Evolutionary conservation across 2,329 filamentous ascomycete species (phyloP).

Genomic region (Ilyonectria destructans): DNA sequence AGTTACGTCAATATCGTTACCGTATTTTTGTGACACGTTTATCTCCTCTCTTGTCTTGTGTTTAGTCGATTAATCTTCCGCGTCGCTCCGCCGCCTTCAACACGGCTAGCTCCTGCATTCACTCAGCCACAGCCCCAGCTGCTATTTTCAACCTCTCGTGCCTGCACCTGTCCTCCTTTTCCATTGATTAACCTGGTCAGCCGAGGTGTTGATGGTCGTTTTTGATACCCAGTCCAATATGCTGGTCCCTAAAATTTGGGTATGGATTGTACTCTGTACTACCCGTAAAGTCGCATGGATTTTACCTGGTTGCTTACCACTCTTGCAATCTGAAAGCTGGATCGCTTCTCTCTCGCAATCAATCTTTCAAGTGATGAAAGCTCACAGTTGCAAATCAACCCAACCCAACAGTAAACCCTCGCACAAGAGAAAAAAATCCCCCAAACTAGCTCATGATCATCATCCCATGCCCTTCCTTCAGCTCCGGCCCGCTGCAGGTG

Average conservation of each 20-base stretch:
- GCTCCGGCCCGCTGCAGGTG: neutral
- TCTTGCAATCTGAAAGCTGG: neutral
- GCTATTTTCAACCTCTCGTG: constrained; percentile 42
- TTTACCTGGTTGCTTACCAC: neutral
- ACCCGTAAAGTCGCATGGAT: neutral
- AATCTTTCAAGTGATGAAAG: neutral
- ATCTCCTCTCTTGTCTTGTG: constrained; percentile 1
- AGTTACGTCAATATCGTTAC: neutral
- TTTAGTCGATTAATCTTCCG: constrained; percentile 11
- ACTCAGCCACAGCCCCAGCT: constrained; percentile 44
- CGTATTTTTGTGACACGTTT: neutral
- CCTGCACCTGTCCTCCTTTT: constrained; percentile 14
- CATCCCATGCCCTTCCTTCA: neutral
- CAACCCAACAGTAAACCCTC: neutral
- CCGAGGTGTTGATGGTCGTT: neutral
- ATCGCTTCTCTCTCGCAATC: too few relatives aligned
- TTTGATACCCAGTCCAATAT: neutral
- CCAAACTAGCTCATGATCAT: neutral
- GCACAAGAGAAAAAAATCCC: neutral
- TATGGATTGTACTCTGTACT: neutral
- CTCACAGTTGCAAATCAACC: neutral
- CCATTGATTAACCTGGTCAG: neutral
- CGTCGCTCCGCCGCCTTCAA: constrained; percentile 18
- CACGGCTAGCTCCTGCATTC: constrained; percentile 25
- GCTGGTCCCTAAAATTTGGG: neutral